These are phyloP conservation scores for Aspergillus sp. DNA, from an alignment of 2,329 filamentous ascomycete genomes.

Conservation along the genomic window DNA sequence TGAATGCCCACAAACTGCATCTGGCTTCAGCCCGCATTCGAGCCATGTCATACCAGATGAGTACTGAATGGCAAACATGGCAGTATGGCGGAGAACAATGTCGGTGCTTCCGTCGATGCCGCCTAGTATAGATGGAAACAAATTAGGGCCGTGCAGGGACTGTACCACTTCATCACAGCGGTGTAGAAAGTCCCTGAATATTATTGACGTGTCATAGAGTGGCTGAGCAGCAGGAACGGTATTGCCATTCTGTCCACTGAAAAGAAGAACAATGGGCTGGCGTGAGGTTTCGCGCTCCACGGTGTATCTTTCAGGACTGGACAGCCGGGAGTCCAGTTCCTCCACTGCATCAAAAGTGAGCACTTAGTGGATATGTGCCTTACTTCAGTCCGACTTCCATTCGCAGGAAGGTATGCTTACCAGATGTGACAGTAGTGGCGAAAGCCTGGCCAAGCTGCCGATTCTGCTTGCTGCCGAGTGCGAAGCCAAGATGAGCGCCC, in stretches of 20 bases:
- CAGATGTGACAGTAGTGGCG: background rate
- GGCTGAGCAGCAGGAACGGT: background rate
- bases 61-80: background rate
- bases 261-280: background rate
- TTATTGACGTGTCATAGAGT: background rate
- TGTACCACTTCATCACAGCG: background rate
- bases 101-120: background rate
- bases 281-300: background rate
- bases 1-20: background rate
- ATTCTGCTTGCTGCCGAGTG: background rate
- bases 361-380: background rate
- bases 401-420: too few species aligned
- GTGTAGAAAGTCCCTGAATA: background rate
- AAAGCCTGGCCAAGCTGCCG: background rate
- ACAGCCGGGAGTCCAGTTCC: background rate
- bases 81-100: background rate
- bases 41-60: background rate
- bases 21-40: background rate
- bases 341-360: background rate
- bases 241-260: background rate
- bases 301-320: background rate
- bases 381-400: too few species aligned
- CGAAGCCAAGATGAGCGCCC: background rate
- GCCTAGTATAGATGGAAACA: background rate
- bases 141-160: background rate